Evolutionary conservation across 192 early-diverging fungal genomes (phyloP), one percentile per base, ranked within the genome.

Genomic region (Backusella westeae): DNA sequence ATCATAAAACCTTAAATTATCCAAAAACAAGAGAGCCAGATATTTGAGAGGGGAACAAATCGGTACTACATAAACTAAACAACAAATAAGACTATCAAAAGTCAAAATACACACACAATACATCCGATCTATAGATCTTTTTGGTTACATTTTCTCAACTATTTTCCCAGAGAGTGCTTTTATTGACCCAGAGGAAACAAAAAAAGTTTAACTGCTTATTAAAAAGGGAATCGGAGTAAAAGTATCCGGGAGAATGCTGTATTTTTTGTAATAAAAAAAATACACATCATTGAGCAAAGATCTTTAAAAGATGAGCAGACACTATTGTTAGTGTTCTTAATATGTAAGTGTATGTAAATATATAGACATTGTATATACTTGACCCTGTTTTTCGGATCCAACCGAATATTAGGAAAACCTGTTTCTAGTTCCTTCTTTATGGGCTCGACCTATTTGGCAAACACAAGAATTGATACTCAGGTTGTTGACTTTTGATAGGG

Each of bases 71-170:
- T 14, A 29, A 63, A 23, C 23, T 29, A 63, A 59, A 63, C 8
- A 59, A 10, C 17, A 59, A 59, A 59, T 23, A 26, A 53, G 10
- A 59, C 53, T 59, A 8, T 21, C 23, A 23, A 59, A 23, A 59
- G n/a, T 59, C 23, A 23, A 59, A 59, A 59, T 59, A 59, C 10
- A 59, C 53, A 49, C 46, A 49, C 46, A 49, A 59, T 23, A 23
- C 21, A 59, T 59, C 53, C 23, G 53, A 59, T 59, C 53, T 59
- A 59, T 59, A 59, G 53, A 59, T 59, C 53, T 23, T 59, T 49
- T 63, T 63, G 56, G 56, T 63, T 63, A 63, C 56, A 63, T 63
- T 14, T 59, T 63, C 23, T 63, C 26, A 29, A 4, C 10, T 26
- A 63, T 63, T 63, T 63, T 63, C 56, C 56, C 56, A 63, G 21